Evolutionary conservation across 768 basidiomycete species (phyloP).

Genomic region (Trametes elegans): DNA sequence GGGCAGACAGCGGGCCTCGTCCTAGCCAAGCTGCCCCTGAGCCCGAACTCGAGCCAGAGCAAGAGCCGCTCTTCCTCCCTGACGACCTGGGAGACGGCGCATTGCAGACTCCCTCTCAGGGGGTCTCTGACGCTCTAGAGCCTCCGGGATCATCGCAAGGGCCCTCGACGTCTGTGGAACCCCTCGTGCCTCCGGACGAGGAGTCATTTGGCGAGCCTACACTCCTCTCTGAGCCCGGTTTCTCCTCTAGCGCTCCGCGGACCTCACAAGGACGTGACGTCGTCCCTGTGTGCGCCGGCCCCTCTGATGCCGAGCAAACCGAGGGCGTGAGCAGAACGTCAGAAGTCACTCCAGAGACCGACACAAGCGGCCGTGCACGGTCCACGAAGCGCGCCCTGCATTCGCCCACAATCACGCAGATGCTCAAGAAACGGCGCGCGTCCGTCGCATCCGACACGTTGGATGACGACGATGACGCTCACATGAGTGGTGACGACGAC

Average conservation of each 20-base stretch:
- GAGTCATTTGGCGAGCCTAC: not conserved
- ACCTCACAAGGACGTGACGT: not conserved
- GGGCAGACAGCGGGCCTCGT: no score
- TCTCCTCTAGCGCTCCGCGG: not conserved
- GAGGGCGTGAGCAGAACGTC: no score
- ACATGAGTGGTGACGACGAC: no score
- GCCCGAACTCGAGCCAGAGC: not conserved
- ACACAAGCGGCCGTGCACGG: not conserved
- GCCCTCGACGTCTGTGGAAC: not conserved
- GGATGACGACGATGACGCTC: not conserved
- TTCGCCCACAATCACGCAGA: slow-evolving; percentile 10
- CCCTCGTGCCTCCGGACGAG: not conserved
- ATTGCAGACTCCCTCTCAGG: not conserved
- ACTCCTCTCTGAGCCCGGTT: not conserved
- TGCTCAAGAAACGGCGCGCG: not conserved
- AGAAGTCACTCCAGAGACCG: not conserved
- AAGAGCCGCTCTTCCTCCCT: slow-evolving; percentile 23
- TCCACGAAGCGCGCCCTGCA: no score
- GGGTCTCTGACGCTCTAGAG: no score
- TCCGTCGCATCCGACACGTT: not conserved
- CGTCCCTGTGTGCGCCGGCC: not conserved
- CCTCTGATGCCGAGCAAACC: not conserved
- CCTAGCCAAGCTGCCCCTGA: no score
- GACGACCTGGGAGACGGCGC: slow-evolving; percentile 14
- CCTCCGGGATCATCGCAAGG: not conserved